Percentiles rank a stretch among this genome's conserved stretches.
These are phyloP conservation scores for Didymella segeticola DNA, from an alignment of 2,329 filamentous ascomycete genomes.

Conservation along the genomic window DNA sequence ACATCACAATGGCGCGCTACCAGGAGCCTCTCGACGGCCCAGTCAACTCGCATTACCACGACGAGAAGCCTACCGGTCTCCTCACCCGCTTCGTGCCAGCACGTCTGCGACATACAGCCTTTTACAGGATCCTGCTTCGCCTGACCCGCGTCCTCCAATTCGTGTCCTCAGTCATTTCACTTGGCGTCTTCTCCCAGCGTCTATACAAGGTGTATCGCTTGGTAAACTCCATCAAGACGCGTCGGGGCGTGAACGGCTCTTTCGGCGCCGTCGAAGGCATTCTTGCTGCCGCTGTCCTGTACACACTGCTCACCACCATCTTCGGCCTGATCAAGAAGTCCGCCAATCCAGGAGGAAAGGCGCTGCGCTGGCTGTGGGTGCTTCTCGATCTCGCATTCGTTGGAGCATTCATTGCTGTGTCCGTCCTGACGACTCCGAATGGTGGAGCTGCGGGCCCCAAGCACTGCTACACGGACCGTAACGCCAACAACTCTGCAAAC, in stretches of 20 bases:
- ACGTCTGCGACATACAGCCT: constrained; percentile 25
- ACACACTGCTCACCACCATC: constrained; percentile 50
- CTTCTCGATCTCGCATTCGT: constrained; percentile 47
- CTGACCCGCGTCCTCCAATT: constrained; percentile 54
- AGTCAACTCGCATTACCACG: constrained; percentile 11
- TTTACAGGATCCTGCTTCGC: constrained; percentile 44
- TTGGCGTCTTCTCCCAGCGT: constrained; percentile 54
- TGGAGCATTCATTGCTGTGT: constrained; percentile 54
- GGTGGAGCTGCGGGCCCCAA: constrained; percentile 44
- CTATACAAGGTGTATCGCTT: constrained; percentile 52
- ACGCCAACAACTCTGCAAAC: constrained; percentile 9
- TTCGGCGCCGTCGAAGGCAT: constrained; percentile 55
- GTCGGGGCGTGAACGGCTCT: constrained; percentile 37
- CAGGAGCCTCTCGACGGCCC: constrained; percentile 22
- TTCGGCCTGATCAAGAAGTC: constrained; percentile 45
- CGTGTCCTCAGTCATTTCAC: constrained; percentile 52
- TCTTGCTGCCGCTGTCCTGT: constrained; percentile 53
- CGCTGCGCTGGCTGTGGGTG: constrained; percentile 51
- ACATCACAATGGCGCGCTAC: constrained; percentile 17
- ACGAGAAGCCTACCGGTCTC: constrained; percentile 34
- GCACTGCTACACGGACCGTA: constrained; percentile 37
- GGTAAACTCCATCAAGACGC: constrained; percentile 39
- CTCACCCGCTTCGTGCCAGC: constrained; percentile 42
- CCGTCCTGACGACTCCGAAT: constrained; percentile 50
- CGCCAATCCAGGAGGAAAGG: constrained; percentile 35